Evolutionary conservation across 129 eudicot genomes (phyloP), one percentile per base, ranked within the genome.

Genomic region (Calendula officinalis): DNA sequence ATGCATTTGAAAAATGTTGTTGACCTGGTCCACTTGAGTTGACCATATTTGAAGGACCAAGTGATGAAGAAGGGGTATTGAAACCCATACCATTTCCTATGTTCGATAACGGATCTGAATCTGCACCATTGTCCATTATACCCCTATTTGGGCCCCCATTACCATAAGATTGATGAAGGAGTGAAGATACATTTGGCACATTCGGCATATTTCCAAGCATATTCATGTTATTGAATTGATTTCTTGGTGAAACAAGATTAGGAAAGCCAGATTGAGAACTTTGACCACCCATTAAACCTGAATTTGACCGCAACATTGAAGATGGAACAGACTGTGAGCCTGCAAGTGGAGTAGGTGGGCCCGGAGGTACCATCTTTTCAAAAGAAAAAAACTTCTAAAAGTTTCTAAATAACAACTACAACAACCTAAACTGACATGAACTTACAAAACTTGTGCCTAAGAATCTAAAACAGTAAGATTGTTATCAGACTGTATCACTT

Each of bases 261-360:
- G 87, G 80, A 66, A 88, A 92, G 10, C 82, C 89, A 36, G 83
- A 73, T 34, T 85, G 99, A 1, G 99, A 71, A 65, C 92, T 95
- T 80, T 94, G 99, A 79, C 95, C 91, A 72, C 81, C 82, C 78
- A 89, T 41, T 68, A 94, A 53, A 66, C 84, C 92, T 3, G 99
- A 89, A 69, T 84, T 89, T 36, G 99, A 83, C 53, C 99, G 69
- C 75, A 94, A 65, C 47, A 94, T 59, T 38, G 99, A 94, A 51
- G 95, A 69, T 12, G 85, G 86, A 69, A 86, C 88, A 64, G 85
- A 68, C 65, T 94, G 99, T 41, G 81, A 76, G 46, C 94, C 87
- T 70, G 90, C 84, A 62, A 82, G 90, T 53, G 87, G 99, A 47
- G 81, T 77, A 8, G 99, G 95, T 67, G 88, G 95, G 78, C 99